A percentile compares a stretch with the other conserved stretches of the same genome.
These are phyloP conservation scores for Saccharomycopsis malanga DNA, from an alignment of 805 yeast genomes.

Conservation along the genomic window DNA sequence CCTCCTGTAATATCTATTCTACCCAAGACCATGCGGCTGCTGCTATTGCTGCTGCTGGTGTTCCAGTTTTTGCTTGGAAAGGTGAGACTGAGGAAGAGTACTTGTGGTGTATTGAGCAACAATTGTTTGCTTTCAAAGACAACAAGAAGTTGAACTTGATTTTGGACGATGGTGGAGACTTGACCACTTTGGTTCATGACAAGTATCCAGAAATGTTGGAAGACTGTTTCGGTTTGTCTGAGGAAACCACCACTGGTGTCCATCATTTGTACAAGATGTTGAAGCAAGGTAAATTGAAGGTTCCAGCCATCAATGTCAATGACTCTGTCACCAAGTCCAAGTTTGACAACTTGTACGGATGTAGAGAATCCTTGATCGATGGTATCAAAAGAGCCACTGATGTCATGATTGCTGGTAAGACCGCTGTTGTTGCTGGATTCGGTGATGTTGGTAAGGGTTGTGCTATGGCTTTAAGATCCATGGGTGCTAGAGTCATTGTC, in stretches of 20 bases:
- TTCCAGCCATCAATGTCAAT: constrained; percentile 98
- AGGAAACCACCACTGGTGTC: constrained; percentile 99
- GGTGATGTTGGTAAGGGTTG: constrained; percentile 99
- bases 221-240: constrained; percentile 92
- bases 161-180: constrained; percentile 99
- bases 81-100: constrained; percentile 99
- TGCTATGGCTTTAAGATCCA: constrained; percentile 96
- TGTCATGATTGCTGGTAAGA: constrained; percentile 99
- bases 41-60: constrained; percentile 98
- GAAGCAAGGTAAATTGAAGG: constrained; percentile 81
- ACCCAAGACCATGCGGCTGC: constrained; percentile 99
- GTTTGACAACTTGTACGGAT: constrained; percentile 98
- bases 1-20: constrained; percentile 98
- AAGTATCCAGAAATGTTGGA: constrained; percentile 96
- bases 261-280: constrained; percentile 97
- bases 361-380: constrained; percentile 97
- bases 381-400: constrained; percentile 99
- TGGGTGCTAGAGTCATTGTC: constrained; percentile 98
- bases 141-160: constrained; percentile 91
- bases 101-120: constrained; percentile 99
- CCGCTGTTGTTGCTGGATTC: constrained; percentile 97
- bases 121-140: constrained; percentile 96
- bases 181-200: constrained; percentile 93
- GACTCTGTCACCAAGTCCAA: constrained; percentile 98
- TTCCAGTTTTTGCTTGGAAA: constrained; percentile 99